Evolutionary conservation across 1,284 basidiomycete species (phyloP), one percentile per base, ranked within the genome.

Genomic region (Rhodotorula mucilaginosa): DNA sequence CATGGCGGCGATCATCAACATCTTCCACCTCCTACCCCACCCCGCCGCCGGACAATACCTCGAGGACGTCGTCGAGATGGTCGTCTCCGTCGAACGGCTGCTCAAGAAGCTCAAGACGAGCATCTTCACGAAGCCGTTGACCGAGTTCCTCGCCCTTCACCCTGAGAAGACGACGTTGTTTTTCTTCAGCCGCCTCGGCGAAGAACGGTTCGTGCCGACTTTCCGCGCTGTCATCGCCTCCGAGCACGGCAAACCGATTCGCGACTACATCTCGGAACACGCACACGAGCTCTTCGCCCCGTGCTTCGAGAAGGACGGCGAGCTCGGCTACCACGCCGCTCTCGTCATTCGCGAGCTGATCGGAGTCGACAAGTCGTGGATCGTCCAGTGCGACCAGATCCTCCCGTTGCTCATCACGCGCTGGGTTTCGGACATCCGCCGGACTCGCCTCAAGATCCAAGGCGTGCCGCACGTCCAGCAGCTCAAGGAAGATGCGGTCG

Each of bases 41-140:
- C 89, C 93, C 16, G 89, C 93, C 0, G 97, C 97, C 39, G 92
- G 93, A 75, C 90, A 93, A 68, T 99, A 96, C 84, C 85, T 99
- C 59, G 89, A 92, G 78, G 88, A 89, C 66, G 88, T 99, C 46
- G 89, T 93, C 69, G 90, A 89, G 71, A 86, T 88, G 13, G 89
- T 99, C 63, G 93, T 97, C 59, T n/a, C n/a, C 26, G 1, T 87
- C 87, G 31, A 89, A 95, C 76, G 87, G 93, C 49, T 90, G 64
- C 90, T 97, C 52, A 84, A 91, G 65, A 89, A 93, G 39, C 39
- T 44, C 39, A 12, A 39, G 39, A 39, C 5, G 10, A 39, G 39
- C 5, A 39, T 8, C 39, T 8, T 39, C 39, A 39, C 39, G 39
- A 39, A 39, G 39, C 39, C 39, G 39, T 39, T 39, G 39, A 39